Base-by-base conservation (phyloP, 1,139 yeast genomes). In the Suhomyces atakaporum region DNA sequence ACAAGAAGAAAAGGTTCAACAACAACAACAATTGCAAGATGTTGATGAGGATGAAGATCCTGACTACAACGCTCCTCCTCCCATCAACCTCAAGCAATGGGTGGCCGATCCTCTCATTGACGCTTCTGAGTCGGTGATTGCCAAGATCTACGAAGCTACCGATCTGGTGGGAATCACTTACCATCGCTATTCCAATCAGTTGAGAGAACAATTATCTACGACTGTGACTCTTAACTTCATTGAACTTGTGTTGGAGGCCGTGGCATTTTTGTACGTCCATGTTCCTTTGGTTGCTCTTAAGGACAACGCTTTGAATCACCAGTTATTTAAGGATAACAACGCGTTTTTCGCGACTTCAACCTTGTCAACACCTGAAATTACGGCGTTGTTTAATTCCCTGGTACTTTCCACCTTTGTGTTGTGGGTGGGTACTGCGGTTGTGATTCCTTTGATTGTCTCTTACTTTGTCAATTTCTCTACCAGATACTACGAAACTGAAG, bases 391-490 rank as follows among this genome's bases (percentile, higher is more conserved):
- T 19, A 54, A 59, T 25, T 49, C 44, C 32, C 53, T 58, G 31
- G 59, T 62, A 31, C 33, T 63, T 29, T 53, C 69, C n/a, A 61
- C 69, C 20, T 49, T 68, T 6, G 27, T 50, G 19, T 51, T 66
- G 39, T 77, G 82, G 82, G 39, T 48, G n/a, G 31, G 66, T 12
- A 49, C 62, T 34, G 62, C 78, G 3, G 54, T 73, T 33, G 42
- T 56, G 9, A 32, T 71, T 25, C 87, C 87, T 18, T 55, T 69
- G 47, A 35, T 67, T 25, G 47, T 62, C 19, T 70, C 81, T 20
- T 77, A 73, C 59, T 77, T 72, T 58, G 52, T 77, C 50, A 77
- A 77, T 57, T 77, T 77, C 56, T 63, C 79, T 40, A 66, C 73
- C 50, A 63, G 75, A 61, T 58, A 70, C 40, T 42, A 43, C 20